Evolutionary conservation across 495 filamentous ascomycete genomes (phyloP).

Genomic region (Lophiostoma macrostomum): DNA sequence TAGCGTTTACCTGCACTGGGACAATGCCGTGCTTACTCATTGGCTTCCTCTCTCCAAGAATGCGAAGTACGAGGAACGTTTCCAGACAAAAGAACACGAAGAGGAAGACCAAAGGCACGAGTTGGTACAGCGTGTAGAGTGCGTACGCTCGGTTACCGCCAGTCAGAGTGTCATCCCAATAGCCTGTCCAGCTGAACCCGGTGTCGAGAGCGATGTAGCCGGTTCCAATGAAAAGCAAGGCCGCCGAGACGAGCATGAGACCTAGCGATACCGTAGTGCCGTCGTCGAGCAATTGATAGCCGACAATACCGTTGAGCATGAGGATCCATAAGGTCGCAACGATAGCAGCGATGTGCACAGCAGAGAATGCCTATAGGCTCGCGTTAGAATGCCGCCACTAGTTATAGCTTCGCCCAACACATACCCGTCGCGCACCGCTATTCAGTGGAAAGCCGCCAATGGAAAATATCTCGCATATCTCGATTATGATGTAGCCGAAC

Average conservation of each 20-base stretch:
- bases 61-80: constrained; percentile 71
- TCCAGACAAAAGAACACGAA: constrained; percentile 81
- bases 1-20: background rate
- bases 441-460: constrained; percentile 81
- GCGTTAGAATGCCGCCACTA: no score
- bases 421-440: constrained; percentile 62
- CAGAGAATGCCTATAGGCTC: constrained; percentile 76
- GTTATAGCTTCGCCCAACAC: constrained; percentile 30
- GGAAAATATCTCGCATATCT: constrained; percentile 95
- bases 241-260: constrained; percentile 66
- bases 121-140: constrained; percentile 91
- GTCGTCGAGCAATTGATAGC: constrained; percentile 91
- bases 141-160: constrained; percentile 65
- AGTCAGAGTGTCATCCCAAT: constrained; percentile 59
- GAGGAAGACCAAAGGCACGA: constrained; percentile 84
- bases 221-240: constrained; percentile 77
- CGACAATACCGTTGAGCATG: constrained; percentile 86
- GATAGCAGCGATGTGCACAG: constrained; percentile 88
- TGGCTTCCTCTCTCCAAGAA: constrained; percentile 81
- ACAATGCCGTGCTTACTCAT: constrained; percentile 57
- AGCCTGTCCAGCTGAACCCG: constrained; percentile 77
- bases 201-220: constrained; percentile 96
- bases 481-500: constrained; percentile 78
- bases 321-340: constrained; percentile 86
- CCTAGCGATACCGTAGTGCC: constrained; percentile 81